A percentile compares a stretch with the other conserved stretches of the same genome.
Evolutionary conservation across 495 filamentous ascomycete genomes (phyloP).

Genomic region (Achaetomiella virescens): DNA sequence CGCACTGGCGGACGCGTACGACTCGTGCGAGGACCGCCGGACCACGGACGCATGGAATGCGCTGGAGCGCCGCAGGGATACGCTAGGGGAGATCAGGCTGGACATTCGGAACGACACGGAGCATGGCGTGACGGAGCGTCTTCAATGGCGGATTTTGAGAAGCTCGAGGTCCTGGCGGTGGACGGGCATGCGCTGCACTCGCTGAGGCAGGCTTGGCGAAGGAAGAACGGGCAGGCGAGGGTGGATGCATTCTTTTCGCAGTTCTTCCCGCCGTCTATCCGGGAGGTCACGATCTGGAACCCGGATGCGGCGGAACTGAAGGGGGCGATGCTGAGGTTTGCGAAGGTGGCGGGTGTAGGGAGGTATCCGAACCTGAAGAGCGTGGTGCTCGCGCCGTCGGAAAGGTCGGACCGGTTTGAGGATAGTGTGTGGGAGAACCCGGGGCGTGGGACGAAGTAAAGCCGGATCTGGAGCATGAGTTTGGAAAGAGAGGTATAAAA

Average conservation of each 20-base stretch:
- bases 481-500: conserved; percentile 1
- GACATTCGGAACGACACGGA: background rate
- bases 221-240: background rate
- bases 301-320: background rate
- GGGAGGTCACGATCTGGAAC: conserved; percentile 12
- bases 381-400: conserved; percentile 8
- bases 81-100: conserved; percentile 11
- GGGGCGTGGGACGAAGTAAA: background rate
- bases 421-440: background rate
- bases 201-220: conserved; percentile 5
- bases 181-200: background rate
- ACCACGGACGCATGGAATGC: conserved; percentile 9
- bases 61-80: background rate
- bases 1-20: background rate
- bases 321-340: conserved; percentile 3
- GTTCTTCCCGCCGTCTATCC: conserved; percentile 3
- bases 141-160: conserved; percentile 4
- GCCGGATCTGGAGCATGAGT: background rate
- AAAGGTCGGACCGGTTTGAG: background rate
- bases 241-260: conserved; percentile 1
- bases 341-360: conserved; percentile 3
- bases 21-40: background rate
- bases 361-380: conserved; percentile 5
- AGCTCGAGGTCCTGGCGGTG: conserved; percentile 11
- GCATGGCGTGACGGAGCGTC: background rate